Base-by-base conservation (phyloP, 768 basidiomycete species). In the Podaxis mareebaensis region DNA sequence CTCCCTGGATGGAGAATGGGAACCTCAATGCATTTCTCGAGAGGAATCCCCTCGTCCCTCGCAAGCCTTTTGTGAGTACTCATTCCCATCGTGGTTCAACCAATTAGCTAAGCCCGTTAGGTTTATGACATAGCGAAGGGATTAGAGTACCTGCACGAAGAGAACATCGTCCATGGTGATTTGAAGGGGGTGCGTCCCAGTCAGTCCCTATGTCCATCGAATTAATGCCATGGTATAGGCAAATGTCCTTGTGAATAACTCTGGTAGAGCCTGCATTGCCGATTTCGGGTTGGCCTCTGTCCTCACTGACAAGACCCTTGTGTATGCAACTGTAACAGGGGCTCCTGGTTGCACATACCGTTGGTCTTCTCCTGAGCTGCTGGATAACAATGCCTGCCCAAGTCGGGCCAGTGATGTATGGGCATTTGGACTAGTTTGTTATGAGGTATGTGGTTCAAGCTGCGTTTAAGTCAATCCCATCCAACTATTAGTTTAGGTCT, bases 121-220 rank as follows among this genome's bases (percentile, higher is more conserved):
- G 11, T 53, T 20, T 20, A 3, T 13, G 48, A 61, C 22, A 24
- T 61, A 3, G 46, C 33, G 2, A 38, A 30, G 11, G 60, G 60
- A 12, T 22, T 61, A 6, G 28, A 24, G 15, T 61, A 61, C 38
- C 30, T 61, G n/a, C 60, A 61, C 0, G 12, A 39, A 8, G 13
- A 52, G 3, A n/a, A 22, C 2, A 15, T 61, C 15, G 3, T 61
- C 15, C 60, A 61, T 33, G 60, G 60, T 11, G 60, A 61, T 30
- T 15, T 61, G 12, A 61, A 61, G 24, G 60, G 48, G 28, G 60
- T 61, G 13, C 10, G 56, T 26, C 12, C 26, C 26, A 39, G 20
- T 6, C 10, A 1, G 3, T 22, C 39, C 12, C n/a, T 10, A 4
- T 7, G 2, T 1, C 20, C 13, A 17, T 17, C 26, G 15, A 17